Evolutionary conservation across 208 protist species (phyloP).

Genomic region (Trypanosoma melophagium): DNA sequence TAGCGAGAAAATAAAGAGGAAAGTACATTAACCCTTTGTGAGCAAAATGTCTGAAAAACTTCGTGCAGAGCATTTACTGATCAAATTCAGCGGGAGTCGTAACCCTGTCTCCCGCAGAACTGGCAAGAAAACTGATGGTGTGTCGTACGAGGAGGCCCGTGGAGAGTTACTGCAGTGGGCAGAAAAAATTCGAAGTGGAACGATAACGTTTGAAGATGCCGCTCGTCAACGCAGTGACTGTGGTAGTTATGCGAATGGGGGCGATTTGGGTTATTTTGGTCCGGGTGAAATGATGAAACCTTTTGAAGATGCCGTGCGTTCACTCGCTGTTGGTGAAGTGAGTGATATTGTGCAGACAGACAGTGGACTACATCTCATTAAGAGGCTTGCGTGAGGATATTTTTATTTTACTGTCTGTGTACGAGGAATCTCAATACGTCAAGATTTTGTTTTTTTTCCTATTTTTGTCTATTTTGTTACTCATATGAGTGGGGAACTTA

Average conservation of each 20-base stretch:
- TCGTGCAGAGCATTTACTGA: conserved; percentile 80
- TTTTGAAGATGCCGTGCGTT: conserved; percentile 88
- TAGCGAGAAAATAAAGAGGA: not conserved
- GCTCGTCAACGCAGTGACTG: conserved; percentile 89
- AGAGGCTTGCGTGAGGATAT: conserved; percentile 72
- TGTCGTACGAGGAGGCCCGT: conserved; percentile 74
- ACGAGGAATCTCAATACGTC: too few species aligned
- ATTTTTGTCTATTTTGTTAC: not conserved
- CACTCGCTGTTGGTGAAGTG: conserved; percentile 79
- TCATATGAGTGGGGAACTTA: not conserved
- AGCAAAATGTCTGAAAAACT: conserved; percentile 34
- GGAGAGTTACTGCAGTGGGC: conserved; percentile 74
- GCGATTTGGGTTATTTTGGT: conserved; percentile 89
- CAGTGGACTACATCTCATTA: conserved; percentile 92
- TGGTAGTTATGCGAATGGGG: conserved; percentile 70
- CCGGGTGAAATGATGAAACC: conserved; percentile 93
- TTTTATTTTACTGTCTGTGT: not conserved
- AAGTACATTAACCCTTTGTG: not conserved
- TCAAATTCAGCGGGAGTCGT: conserved; percentile 89
- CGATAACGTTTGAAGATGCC: conserved; percentile 82
- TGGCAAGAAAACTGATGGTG: conserved; percentile 45
- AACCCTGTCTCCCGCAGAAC: conserved; percentile 90
- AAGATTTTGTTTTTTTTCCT: not conserved
- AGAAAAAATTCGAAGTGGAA: conserved; percentile 59
- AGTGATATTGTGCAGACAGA: conserved; percentile 86